Percentiles rank a stretch among this genome's conserved stretches.
Evolutionary conservation across 2,329 filamentous ascomycete species (phyloP).

Genomic region (Emmonsiellopsis sp.): DNA sequence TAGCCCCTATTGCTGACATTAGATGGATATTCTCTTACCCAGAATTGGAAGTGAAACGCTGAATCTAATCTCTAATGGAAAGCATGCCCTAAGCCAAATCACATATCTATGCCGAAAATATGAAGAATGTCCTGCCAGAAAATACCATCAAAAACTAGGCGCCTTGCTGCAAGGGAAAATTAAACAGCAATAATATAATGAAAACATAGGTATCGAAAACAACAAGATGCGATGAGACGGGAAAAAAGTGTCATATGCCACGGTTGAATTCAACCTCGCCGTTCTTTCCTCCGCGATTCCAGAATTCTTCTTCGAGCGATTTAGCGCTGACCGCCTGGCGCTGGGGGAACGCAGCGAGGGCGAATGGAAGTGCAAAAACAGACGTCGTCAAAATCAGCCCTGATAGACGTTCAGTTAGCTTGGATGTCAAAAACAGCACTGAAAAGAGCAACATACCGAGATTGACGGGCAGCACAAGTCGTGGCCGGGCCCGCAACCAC

Average conservation of each 20-base stretch:
- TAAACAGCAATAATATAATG: background rate
- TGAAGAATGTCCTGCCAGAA: too few species aligned
- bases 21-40: too few species aligned
- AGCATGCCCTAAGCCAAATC: too few species aligned
- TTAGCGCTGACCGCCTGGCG: slow-evolving; percentile 69
- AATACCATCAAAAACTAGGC: background rate
- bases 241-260: slow-evolving; percentile 53
- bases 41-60: too few species aligned
- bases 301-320: slow-evolving; percentile 77
- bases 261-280: slow-evolving; percentile 94
- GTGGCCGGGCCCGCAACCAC: slow-evolving; percentile 70
- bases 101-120: too few species aligned
- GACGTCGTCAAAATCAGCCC: slow-evolving; percentile 75
- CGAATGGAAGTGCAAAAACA: slow-evolving; percentile 78
- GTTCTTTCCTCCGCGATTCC: slow-evolving; percentile 64
- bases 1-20: too few species aligned
- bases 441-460: slow-evolving; percentile 42
- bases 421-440: background rate
- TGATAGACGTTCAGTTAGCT: slow-evolving; percentile 9
- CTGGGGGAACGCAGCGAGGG: slow-evolving; percentile 86
- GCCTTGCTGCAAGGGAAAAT: background rate
- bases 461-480: slow-evolving; percentile 73
- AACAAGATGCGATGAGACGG: background rate
- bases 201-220: background rate
- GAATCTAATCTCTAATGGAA: too few species aligned